Percentiles rank a stretch among this genome's conserved stretches.
phyloP scores from a whole-genome alignment of 257 asterid genomes.

The Voacanga thouarsii region DNA sequence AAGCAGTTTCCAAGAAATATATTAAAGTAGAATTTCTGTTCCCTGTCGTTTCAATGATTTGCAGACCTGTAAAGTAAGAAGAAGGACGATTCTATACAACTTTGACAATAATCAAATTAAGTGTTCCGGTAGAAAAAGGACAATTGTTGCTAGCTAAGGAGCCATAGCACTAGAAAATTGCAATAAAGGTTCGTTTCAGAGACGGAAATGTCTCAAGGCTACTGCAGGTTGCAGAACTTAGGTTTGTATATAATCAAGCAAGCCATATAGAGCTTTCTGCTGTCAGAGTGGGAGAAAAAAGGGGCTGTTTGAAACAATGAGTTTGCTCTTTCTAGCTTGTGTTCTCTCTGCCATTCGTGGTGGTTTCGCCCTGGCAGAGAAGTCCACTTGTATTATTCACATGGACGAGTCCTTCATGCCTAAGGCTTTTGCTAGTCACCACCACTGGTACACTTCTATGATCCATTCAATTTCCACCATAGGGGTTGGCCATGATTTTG shows the following conservation, averaged over 20 bases:
- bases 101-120: too few species aligned
- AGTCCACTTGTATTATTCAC: constrained; percentile 25
- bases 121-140: too few species aligned
- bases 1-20: too few species aligned
- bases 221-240: not conserved
- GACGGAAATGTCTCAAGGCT: too few species aligned
- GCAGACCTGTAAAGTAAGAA: too few species aligned
- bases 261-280: not conserved
- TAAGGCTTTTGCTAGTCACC: constrained; percentile 16
- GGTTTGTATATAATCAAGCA: not conserved
- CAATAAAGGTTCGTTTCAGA: too few species aligned
- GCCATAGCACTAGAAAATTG: too few species aligned
- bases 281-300: not conserved
- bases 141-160: too few species aligned
- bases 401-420: constrained; percentile 26
- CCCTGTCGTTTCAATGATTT: too few species aligned
- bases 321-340: not conserved
- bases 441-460: constrained; percentile 22
- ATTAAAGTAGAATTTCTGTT: too few species aligned
- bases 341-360: not conserved
- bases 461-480: not conserved
- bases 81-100: too few species aligned
- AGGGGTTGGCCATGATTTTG: not conserved
- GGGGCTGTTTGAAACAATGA: not conserved
- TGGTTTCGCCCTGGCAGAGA: constrained; percentile 1